Evolutionary conservation across 129 eudicot species (phyloP).

Genomic region (Scalesia atractyloides): DNA sequence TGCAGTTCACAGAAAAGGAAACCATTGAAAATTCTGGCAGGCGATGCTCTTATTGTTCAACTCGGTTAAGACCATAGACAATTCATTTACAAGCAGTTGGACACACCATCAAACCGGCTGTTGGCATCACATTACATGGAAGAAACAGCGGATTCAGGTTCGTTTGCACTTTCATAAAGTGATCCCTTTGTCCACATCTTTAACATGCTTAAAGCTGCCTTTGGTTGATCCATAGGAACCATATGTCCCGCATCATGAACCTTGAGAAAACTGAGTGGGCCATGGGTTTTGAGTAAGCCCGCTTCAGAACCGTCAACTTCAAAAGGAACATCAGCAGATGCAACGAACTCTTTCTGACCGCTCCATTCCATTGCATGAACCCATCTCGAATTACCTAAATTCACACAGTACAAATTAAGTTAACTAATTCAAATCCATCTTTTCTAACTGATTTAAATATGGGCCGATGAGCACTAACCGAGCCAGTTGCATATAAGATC

Average conservation of each 20-base stretch:
- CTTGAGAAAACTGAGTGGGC: conserved; percentile 90
- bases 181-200: conserved; percentile 74
- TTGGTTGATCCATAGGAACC: conserved; percentile 99
- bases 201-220: conserved; percentile 81
- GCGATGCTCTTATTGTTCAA: background rate
- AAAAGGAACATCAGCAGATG: conserved; percentile 66
- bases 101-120: conserved; percentile 8
- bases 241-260: conserved; percentile 95
- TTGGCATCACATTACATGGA: conserved; percentile 38
- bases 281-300: conserved; percentile 66
- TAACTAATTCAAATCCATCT: background rate
- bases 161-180: conserved; percentile 41
- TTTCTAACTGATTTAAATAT: background rate
- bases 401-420: background rate
- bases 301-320: conserved; percentile 80
- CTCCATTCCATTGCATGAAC: conserved; percentile 97
- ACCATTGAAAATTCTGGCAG: conserved; percentile 17
- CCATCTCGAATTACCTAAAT: conserved; percentile 90
- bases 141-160: conserved; percentile 44
- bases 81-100: background rate
- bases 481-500: conserved; percentile 99
- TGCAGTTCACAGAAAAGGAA: background rate
- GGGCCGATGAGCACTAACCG: conserved; percentile 44
- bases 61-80: conserved; percentile 10
- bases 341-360: conserved; percentile 72